Conservation (phyloP, 2,329 filamentous ascomycete species). For the Graphilbum sp. region DNA sequence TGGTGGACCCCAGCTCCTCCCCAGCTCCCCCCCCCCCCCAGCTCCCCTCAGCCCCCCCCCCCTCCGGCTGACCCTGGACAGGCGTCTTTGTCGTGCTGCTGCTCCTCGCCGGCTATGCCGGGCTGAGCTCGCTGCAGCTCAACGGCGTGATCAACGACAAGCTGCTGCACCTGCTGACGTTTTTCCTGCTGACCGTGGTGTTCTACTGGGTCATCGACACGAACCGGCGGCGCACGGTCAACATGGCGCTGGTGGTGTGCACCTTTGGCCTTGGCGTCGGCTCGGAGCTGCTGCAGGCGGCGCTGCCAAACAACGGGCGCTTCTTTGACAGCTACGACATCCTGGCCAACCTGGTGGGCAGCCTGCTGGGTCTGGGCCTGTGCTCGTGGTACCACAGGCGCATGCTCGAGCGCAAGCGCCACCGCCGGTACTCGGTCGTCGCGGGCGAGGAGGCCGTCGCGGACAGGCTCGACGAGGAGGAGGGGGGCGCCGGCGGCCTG, state of each 20-base stretch:
- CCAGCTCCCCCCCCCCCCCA: too few relatives aligned
- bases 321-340: conserved; percentile 70
- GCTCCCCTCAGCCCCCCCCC: background rate
- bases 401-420: conserved; percentile 77
- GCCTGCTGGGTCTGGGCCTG: conserved; percentile 50
- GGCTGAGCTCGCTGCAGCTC: conserved; percentile 50
- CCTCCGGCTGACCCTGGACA: conserved; percentile 18
- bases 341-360: conserved; percentile 72
- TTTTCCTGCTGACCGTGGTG: conserved; percentile 70
- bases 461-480: conserved; percentile 50
- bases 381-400: conserved; percentile 89
- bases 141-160: conserved; percentile 65
- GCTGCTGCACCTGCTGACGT: conserved; percentile 68
- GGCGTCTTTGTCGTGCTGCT: conserved; percentile 55
- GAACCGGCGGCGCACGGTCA: conserved; percentile 64
- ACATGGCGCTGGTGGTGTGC: conserved; percentile 69
- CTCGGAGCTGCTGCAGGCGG: conserved; percentile 58
- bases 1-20: too few relatives aligned
- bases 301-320: conserved; percentile 53
- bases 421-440: conserved; percentile 56
- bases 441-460: conserved; percentile 45
- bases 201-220: conserved; percentile 99
- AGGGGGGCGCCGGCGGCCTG: conserved; percentile 25
- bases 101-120: conserved; percentile 61
- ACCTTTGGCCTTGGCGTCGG: conserved; percentile 55